Conservation (phyloP, 2,329 filamentous ascomycete genomes). For the Xylaria sp. region DNA sequence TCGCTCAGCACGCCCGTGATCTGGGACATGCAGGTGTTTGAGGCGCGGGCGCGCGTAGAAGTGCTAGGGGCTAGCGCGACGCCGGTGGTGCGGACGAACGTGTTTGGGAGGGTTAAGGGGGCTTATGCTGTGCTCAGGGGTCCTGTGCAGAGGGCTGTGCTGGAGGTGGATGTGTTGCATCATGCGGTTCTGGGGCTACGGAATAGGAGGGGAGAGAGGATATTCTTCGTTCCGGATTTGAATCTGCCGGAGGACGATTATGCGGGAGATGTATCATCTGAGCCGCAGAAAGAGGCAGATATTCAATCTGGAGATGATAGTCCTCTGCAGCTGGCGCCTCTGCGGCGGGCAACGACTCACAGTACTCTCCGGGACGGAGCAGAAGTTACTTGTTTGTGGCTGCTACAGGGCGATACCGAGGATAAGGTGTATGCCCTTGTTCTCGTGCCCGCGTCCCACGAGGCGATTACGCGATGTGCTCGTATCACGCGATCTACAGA, state of each 20-base stretch:
- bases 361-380: background rate
- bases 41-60: background rate
- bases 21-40: background rate
- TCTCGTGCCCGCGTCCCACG: background rate
- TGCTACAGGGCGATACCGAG: background rate
- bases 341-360: too few relatives aligned
- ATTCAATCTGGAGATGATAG: background rate
- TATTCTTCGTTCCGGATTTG: background rate
- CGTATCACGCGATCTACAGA: background rate
- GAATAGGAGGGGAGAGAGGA: background rate
- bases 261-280: background rate
- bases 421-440: background rate
- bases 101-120: background rate
- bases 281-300: background rate
- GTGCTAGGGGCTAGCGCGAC: background rate
- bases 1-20: background rate
- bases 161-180: background rate
- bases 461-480: background rate
- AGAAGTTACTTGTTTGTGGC: background rate
- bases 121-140: background rate
- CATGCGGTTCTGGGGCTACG: background rate
- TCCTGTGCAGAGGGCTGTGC: background rate
- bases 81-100: background rate
- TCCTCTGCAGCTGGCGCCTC: too few relatives aligned
- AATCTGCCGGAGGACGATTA: background rate